phyloP scores from a whole-genome alignment of 2,329 filamentous ascomycete species.

The Arthrobotrys entomopaga region DNA sequence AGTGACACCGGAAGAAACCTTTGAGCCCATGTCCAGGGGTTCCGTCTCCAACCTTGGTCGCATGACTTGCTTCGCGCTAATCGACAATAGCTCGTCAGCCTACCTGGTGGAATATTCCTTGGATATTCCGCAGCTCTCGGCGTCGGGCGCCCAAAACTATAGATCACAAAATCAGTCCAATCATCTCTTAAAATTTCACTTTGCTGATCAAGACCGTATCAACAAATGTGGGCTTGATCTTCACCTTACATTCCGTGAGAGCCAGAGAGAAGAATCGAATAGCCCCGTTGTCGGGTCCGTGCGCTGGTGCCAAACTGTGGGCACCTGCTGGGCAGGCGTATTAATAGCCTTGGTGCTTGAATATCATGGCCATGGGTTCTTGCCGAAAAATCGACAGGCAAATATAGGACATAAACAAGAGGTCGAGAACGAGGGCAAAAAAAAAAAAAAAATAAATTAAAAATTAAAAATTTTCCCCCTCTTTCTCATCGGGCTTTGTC shows the following conservation, averaged over 20 bases:
- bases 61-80: constrained; percentile 55
- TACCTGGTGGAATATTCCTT: constrained; percentile 55
- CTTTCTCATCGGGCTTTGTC: neutral
- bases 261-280: constrained; percentile 5
- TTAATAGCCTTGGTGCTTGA: constrained; percentile 24
- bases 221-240: constrained; percentile 24
- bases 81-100: constrained; percentile 38
- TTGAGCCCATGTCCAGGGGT: constrained; percentile 53
- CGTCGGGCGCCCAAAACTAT: constrained; percentile 5
- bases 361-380: constrained; percentile 6
- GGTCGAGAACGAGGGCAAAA: no score
- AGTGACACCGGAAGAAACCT: constrained; percentile 53
- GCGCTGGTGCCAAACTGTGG: constrained; percentile 44
- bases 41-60: constrained; percentile 55
- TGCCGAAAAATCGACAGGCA: constrained; percentile 19
- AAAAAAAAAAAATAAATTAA: no score
- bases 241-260: constrained; percentile 29
- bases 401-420: constrained; percentile 2
- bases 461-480: neutral
- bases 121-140: constrained; percentile 53
- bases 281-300: constrained; percentile 28
- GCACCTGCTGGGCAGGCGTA: constrained; percentile 7
- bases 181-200: constrained; percentile 17
- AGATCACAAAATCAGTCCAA: constrained; percentile 13
- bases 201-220: constrained; percentile 27